phyloP scores from a whole-genome alignment of 2,329 filamentous ascomycete species.

The Pseudocercospora crystallina region DNA sequence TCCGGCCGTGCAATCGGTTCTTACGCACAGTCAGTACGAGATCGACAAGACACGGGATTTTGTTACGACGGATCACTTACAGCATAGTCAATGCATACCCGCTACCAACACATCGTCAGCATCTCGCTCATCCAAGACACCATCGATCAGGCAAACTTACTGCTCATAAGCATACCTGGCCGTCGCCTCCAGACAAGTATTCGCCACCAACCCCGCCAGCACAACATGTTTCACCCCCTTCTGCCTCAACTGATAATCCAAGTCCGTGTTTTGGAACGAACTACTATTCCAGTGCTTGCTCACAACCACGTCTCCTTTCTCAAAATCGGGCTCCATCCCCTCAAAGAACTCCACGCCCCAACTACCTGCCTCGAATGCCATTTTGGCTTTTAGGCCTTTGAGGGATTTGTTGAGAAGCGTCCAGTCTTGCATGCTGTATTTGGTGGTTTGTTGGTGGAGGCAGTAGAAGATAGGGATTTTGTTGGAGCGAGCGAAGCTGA shows the following conservation, averaged over 20 bases:
- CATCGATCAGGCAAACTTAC: no score
- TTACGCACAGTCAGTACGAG: no score
- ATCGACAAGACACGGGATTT: no score
- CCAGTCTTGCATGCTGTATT: conserved; percentile 5
- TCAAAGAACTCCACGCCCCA: conserved; percentile 8
- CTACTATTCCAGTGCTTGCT: conserved; percentile 8
- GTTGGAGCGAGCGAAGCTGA: conserved; percentile 1
- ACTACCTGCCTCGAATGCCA: conserved; percentile 9
- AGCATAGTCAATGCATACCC: no score
- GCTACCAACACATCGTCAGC: no score
- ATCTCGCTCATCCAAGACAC: no score
- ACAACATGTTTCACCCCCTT: no score
- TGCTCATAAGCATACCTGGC: no score
- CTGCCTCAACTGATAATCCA: not conserved
- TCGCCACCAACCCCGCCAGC: no score
- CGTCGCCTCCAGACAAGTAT: no score
- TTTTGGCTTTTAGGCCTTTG: not conserved
- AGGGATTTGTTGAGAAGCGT: not conserved
- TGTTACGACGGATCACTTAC: no score
- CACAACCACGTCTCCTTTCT: conserved; percentile 2
- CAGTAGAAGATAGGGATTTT: conserved; percentile 10
- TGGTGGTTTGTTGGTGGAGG: conserved; percentile 8
- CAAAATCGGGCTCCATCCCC: conserved; percentile 1
- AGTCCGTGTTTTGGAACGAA: not conserved
- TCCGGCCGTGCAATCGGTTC: no score